Evolutionary conservation across 1,139 yeast genomes (phyloP), one percentile per base, ranked within the genome.

Genomic region (Lodderomyces orthopsilosis): DNA sequence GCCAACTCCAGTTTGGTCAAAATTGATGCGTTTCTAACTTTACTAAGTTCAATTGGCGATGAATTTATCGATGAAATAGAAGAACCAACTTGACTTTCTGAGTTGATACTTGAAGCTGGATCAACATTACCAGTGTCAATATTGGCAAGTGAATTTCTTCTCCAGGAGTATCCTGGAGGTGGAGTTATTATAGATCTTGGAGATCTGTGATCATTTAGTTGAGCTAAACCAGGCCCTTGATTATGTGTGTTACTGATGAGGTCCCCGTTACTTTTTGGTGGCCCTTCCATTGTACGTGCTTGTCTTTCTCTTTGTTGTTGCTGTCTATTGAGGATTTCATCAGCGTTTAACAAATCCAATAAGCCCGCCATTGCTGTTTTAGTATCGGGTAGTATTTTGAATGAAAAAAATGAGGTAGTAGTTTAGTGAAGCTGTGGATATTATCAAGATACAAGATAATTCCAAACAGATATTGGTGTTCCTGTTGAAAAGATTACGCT

Each of bases 341-440:
- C 44, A 27, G 42, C 43, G 22, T 46, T 43, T 32, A 46, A 35
- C 41, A 46, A 35, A 38, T 46, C 38, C 15, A 37, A 37, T 12
- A 46, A 19, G 2, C 46, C 45, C 21, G 41, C 36, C 48, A 46
- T 46, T 19, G 6, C 18, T 19, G 30, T 9, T 6, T 6, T 21
- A 21, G 8, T 6, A 6, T 21, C 8, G 23, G 23, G 23, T n/a
- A n/a, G n/a, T n/a, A n/a, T n/a, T n/a, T n/a, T n/a, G n/a, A n/a
- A n/a, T n/a, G n/a, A n/a, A n/a, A n/a, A n/a, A n/a, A n/a, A n/a
- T n/a, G n/a, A n/a, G n/a, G n/a, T n/a, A n/a, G n/a, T n/a, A n/a
- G n/a, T n/a, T n/a, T n/a, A n/a, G n/a, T n/a, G n/a, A n/a, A n/a
- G n/a, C n/a, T n/a, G n/a, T n/a, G n/a, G n/a, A n/a, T n/a, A n/a